A percentile compares a stretch with the other conserved stretches of the same genome.
Conservation (phyloP, 2,329 filamentous ascomycete species). For the Aspergillus sp. region DNA sequence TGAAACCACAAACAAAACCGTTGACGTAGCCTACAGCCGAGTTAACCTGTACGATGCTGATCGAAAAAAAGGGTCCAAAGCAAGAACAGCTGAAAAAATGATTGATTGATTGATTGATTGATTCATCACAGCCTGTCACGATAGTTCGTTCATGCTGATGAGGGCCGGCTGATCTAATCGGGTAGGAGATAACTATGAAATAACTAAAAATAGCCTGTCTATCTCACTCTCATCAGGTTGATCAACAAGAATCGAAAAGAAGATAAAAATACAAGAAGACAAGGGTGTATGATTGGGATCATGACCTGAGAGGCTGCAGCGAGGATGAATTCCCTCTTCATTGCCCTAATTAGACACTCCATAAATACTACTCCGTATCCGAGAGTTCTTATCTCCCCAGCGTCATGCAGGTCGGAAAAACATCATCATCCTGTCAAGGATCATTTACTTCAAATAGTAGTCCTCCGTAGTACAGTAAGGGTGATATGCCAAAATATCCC, state of each 20-base stretch:
- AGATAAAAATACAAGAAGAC: neutral
- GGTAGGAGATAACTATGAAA: neutral
- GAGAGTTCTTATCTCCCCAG: too few relatives aligned
- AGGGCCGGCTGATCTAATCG: neutral
- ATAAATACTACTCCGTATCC: neutral
- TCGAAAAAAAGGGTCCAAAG: neutral
- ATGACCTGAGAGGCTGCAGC: neutral
- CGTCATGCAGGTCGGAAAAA: neutral
- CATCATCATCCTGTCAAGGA: neutral
- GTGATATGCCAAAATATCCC: too few relatives aligned
- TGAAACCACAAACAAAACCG: neutral
- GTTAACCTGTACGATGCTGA: neutral
- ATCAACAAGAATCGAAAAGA: neutral
- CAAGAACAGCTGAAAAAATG: neutral
- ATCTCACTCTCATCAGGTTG: neutral
- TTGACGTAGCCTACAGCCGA: neutral
- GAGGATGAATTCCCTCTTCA: neutral
- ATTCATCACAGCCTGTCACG: neutral
- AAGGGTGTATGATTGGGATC: neutral
- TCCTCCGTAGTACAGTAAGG: too few relatives aligned
- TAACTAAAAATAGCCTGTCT: neutral
- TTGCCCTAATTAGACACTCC: neutral
- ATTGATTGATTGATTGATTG: neutral
- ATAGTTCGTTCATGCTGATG: neutral
- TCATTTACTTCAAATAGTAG: neutral